Conservation (phyloP, 208 protist species). For the Trypanosoma rangeli region DNA sequence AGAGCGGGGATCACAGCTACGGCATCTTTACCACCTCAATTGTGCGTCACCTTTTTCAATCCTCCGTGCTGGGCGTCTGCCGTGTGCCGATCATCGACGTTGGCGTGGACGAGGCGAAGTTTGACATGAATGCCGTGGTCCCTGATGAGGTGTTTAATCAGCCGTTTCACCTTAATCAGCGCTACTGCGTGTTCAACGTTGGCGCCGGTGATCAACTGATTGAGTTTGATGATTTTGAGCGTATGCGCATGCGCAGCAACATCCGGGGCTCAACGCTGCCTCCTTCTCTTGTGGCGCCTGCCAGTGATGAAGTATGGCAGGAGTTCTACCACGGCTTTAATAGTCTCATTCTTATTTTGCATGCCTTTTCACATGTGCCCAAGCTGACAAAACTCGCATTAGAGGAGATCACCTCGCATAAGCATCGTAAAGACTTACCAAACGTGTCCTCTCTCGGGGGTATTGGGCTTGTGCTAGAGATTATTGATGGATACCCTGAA, state of each 20-base stretch:
- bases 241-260: conserved; percentile 14
- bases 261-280: conserved; percentile 24
- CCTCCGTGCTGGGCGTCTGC: conserved; percentile 67
- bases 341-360: conserved; percentile 72
- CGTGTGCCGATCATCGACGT: conserved; percentile 58
- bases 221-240: conserved; percentile 38
- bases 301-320: conserved; percentile 57
- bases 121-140: conserved; percentile 11
- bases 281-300: conserved; percentile 39
- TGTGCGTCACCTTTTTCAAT: conserved; percentile 71
- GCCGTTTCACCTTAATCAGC: conserved; percentile 36
- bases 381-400: conserved; percentile 53
- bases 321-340: conserved; percentile 71
- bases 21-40: conserved; percentile 67
- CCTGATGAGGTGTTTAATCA: conserved; percentile 31
- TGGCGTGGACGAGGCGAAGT: neutral
- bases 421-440: conserved; percentile 20
- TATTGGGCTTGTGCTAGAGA: conserved; percentile 75
- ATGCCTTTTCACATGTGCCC: conserved; percentile 66
- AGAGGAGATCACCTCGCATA: conserved; percentile 37
- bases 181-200: conserved; percentile 31
- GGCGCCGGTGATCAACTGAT: conserved; percentile 36
- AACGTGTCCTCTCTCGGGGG: conserved; percentile 46
- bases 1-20: conserved; percentile 38
- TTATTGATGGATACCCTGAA: conserved; percentile 79